Conservation (phyloP, 805 yeast species). For the Ogataea degrootiae region DNA sequence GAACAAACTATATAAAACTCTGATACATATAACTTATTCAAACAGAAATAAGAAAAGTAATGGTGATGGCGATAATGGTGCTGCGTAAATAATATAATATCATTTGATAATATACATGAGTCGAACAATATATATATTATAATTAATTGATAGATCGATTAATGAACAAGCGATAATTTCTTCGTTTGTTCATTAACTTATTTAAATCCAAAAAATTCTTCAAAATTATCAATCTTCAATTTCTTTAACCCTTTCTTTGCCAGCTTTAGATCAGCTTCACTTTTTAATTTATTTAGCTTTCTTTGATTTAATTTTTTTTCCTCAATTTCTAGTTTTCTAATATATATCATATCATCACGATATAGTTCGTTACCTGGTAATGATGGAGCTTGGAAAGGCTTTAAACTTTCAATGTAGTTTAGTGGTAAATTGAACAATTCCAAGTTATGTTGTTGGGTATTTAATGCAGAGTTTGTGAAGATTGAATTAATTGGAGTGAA, state of each 20-base stretch:
- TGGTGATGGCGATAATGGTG: too few relatives aligned
- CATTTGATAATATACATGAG: too few relatives aligned
- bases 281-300: constrained; percentile 12
- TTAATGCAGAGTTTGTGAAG: constrained; percentile 28
- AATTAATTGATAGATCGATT: too few relatives aligned
- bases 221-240: constrained; percentile 24
- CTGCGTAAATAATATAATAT: too few relatives aligned
- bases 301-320: constrained; percentile 17
- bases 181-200: neutral
- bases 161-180: too few relatives aligned
- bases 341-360: constrained; percentile 29
- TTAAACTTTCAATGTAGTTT: constrained; percentile 20
- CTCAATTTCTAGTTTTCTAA: constrained; percentile 29
- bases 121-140: too few relatives aligned
- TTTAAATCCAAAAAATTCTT: constrained; percentile 31
- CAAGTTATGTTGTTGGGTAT: constrained; percentile 31
- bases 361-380: constrained; percentile 29
- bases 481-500: constrained; percentile 26
- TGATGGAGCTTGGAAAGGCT: constrained; percentile 15
- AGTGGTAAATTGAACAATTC: constrained; percentile 31
- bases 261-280: constrained; percentile 14
- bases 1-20: too few relatives aligned
- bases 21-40: too few relatives aligned
- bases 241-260: constrained; percentile 23
- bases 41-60: too few relatives aligned